These are phyloP conservation scores for Fistulinella prunicolor DNA, from an alignment of 768 basidiomycete species.

Conservation along the genomic window DNA sequence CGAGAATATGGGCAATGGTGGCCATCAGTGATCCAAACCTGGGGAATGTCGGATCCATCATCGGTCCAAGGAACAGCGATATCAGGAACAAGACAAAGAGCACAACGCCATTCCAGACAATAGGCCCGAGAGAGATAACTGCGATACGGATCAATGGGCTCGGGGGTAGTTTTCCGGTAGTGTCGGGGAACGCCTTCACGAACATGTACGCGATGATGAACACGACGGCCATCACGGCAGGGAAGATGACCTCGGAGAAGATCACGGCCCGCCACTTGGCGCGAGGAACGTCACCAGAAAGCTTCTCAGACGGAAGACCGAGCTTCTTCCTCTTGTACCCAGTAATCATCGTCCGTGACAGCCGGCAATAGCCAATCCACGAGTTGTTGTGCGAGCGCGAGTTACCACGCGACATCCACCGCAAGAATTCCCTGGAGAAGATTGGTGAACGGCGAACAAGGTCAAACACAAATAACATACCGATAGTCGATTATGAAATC, in stretches of 20 bases:
- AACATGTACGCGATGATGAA: constrained; percentile 91
- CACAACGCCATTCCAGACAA: constrained; percentile 92
- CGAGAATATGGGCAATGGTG: constrained; percentile 78
- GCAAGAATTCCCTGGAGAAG: constrained; percentile 77
- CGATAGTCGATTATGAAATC: constrained; percentile 97
- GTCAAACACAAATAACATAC: constrained; percentile 37
- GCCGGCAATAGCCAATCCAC: constrained; percentile 98
- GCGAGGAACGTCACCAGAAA: constrained; percentile 92
- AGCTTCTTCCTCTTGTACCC: constrained; percentile 99
- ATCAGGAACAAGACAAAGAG: constrained; percentile 85
- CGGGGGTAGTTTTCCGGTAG: constrained; percentile 61
- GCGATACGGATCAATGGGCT: constrained; percentile 90
- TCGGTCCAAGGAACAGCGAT: constrained; percentile 90
- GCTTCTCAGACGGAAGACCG: constrained; percentile 95
- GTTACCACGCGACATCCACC: constrained; percentile 99
- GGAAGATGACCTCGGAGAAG: constrained; percentile 84
- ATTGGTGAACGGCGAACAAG: not conserved
- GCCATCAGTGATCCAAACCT: constrained; percentile 94
- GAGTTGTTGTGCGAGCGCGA: constrained; percentile 96
- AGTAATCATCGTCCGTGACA: constrained; percentile 97
- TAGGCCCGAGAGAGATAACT: constrained; percentile 89
- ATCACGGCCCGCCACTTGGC: constrained; percentile 90
- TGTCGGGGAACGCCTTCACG: constrained; percentile 79
- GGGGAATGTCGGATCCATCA: constrained; percentile 79
- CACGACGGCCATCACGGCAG: constrained; percentile 78